Percentiles rank a stretch among this genome's conserved stretches.
Evolutionary conservation across 148 eudicot species (phyloP).

Genomic region (Fallopia convolvulus): DNA sequence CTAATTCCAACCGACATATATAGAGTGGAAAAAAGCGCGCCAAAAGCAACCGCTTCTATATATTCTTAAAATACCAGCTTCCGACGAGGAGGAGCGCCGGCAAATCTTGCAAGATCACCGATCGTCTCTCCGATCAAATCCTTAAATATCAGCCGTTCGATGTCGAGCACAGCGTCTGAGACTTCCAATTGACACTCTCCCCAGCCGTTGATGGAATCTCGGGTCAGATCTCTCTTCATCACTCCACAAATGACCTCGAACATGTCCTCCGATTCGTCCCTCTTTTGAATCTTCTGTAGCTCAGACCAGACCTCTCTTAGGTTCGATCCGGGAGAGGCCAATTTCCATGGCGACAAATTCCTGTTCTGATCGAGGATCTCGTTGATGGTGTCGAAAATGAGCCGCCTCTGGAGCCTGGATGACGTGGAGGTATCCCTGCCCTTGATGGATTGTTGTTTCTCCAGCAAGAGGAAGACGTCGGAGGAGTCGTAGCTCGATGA

Average conservation of each 20-base stretch:
- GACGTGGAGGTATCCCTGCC: constrained; percentile 36
- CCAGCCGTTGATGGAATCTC: constrained; percentile 59
- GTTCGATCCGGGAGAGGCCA: constrained; percentile 17
- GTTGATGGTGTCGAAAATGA: constrained; percentile 43
- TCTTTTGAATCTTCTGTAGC: constrained; percentile 44
- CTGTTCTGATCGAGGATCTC: constrained; percentile 58
- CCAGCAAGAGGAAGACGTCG: constrained; percentile 55
- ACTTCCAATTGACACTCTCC: constrained; percentile 53
- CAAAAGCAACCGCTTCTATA: constrained; percentile 15
- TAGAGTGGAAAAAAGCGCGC: constrained; percentile 25
- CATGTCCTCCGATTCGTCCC: constrained; percentile 37
- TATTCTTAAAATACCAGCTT: constrained; percentile 61
- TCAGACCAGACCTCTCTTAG: constrained; percentile 51
- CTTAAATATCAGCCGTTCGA: constrained; percentile 80
- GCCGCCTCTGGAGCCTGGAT: constrained; percentile 42
- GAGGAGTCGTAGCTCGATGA: constrained; percentile 39
- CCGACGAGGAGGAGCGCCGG: constrained; percentile 45
- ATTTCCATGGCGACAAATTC: constrained; percentile 67
- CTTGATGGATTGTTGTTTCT: constrained; percentile 52
- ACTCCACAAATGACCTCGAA: constrained; percentile 62
- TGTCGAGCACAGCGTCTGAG: constrained; percentile 68
- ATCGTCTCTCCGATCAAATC: constrained; percentile 73
- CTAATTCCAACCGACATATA: not conserved
- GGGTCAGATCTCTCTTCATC: constrained; percentile 63
- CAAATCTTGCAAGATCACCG: constrained; percentile 41